phyloP scores from a whole-genome alignment of 73 alveolate genomes.

The Loxodes magnus region DNA sequence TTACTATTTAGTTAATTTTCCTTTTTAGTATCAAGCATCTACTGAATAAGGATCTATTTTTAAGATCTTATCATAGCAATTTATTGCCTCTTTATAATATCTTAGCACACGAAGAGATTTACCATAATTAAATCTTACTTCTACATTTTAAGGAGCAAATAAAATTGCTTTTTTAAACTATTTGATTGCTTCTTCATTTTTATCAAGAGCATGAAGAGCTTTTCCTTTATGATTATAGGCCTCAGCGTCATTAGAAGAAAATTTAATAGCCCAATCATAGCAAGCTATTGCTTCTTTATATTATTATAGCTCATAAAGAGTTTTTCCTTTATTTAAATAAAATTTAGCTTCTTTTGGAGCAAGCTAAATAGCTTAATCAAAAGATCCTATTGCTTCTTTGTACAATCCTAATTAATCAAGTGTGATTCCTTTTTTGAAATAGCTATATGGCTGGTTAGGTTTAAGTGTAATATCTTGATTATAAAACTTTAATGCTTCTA shows the following conservation, averaged over 20 bases:
- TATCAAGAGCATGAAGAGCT: neutral
- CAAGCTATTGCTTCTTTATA: neutral
- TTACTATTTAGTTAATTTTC: too few species aligned
- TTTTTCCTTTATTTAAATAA: too few species aligned
- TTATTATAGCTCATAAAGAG: too few species aligned
- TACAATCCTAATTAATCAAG: conserved; percentile 13
- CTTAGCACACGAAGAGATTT: conserved; percentile 13
- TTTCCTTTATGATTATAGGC: neutral
- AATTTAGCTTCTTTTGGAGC: neutral
- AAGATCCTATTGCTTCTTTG: conserved; percentile 6
- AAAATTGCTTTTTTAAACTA: neutral
- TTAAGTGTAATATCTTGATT: too few species aligned
- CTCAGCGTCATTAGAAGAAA: neutral
- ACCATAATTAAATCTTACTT: conserved; percentile 9
- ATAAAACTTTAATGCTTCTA: too few species aligned
- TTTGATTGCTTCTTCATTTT: neutral
- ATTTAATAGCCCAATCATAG: neutral
- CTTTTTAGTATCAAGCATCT: conserved; percentile 19
- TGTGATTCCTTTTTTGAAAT: conserved; percentile 21
- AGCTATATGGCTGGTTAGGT: conserved; percentile 11
- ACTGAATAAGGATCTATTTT: conserved; percentile 16
- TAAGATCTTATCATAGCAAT: conserved; percentile 24
- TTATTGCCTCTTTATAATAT: conserved; percentile 23
- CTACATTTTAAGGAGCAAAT: neutral
- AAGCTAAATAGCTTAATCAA: neutral